Evolutionary conservation across 345 rosid species (phyloP), one percentile per base, ranked within the genome.

Genomic region (Excoecaria cochinchinensis): DNA sequence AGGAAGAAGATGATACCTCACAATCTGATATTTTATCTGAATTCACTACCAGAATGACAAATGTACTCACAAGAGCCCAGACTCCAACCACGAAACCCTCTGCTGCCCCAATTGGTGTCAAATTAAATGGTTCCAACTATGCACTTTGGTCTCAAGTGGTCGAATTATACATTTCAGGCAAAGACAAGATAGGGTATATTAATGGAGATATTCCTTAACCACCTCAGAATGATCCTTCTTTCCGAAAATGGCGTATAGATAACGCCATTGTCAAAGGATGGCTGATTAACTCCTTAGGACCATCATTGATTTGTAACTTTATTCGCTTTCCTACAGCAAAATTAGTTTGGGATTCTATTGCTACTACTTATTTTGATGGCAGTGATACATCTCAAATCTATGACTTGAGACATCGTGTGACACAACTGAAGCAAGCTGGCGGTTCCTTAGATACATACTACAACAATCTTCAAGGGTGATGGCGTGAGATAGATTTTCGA

Each of bases 311-410:
- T 16, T 1, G 69, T 8, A 65, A 65, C 51, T 42, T 39, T 10
- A 65, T 65, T 40, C 24, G 11, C 6, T 65, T 65, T 5, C 51
- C 69, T 14, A 19, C 51, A 14, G n/a, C n/a, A n/a, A n/a, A n/a
- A n/a, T n/a, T n/a, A n/a, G n/a, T n/a, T n/a, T n/a, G n/a, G n/a
- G n/a, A 7, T 5, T 39, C 69, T 16, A 42, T 65, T 65, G 69
- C 69, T 39, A 65, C 51, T 15, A 65, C 69, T 65, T 65, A 65
- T n/a, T 65, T 65, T 40, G 69, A 65, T 42, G 69, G 69, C 10
- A 42, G 13, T 39, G 50, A 42, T 31, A 65, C 12, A 12, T 65
- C 25, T 16, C 52, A 42, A 17, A 51, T 65, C 19, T 65, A 65
- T 42, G 51, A 64, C 0, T 25, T 65, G 4, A 6, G n/a, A 17